Base-by-base conservation (phyloP, 805 yeast species). In the Vanderwaltozyma verrucispora region DNA sequence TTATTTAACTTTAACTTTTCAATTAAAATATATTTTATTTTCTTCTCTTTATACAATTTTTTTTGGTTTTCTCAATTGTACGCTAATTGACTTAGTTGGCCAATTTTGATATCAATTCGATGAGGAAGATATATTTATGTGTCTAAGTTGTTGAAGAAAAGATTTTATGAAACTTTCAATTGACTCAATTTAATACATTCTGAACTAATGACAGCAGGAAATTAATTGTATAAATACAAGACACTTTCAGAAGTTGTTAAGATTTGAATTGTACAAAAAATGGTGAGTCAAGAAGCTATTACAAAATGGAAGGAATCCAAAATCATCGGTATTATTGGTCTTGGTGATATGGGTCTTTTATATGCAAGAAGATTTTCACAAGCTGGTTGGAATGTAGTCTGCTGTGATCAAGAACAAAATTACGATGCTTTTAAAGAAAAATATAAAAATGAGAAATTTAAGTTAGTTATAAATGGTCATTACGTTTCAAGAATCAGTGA, bases 281-380 rank as follows among this genome's bases (percentile, higher is more conserved):
- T 25, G 14, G 14, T 25, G 9, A 21, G 23, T 9, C 9, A 27
- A 5, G 29, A 27, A 7, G 50, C 43, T 28, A 39, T 54, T 6
- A 30, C 35, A 11, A 39, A 47, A 41, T 66, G 70, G 72, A 65
- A 69, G 39, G 39, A 40, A 12, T 45, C 65, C 16, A 80, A 80
- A 54, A 67, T 67, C 16, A 72, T 92, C 32, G 98, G 98, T 2
- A 82, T 92, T 45, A 88, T 92, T 42, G 98, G 98, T 3, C 71
- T 89, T 26, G 98, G 98, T 23, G 97, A 89, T 58, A 92, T 92
- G 98, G 98, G 98, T 7, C 64, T 74, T 27, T 62, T 92, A 50
- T 92, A 92, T 53, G 96, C 97, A 39, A 67, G 70, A 16, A 63
- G 80, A 37, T 79, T 92, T 50, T 68, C 84, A 21, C 69, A 71